Percentiles rank a stretch among this genome's conserved stretches.
Evolutionary conservation across 2,329 filamentous ascomycete genomes (phyloP).

Genomic region (Trichoderma semiorbis): DNA sequence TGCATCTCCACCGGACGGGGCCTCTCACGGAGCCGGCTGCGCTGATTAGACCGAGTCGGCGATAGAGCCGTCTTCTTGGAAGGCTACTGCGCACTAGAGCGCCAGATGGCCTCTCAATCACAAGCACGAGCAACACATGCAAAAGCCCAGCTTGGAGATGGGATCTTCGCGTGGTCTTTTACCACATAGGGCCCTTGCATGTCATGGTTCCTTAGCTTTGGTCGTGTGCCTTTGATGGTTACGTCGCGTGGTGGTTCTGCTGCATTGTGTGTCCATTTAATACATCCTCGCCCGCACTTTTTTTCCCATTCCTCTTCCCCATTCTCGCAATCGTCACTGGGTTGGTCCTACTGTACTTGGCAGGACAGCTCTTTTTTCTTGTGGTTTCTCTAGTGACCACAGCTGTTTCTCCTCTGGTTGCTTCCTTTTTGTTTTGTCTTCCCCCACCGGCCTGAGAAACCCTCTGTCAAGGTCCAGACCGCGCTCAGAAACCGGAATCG

Average conservation of each 20-base stretch:
- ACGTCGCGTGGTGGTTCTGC: neutral
- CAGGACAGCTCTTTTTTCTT: neutral
- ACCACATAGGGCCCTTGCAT: slow-evolving; percentile 12
- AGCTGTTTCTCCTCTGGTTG: neutral
- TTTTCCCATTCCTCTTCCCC: neutral
- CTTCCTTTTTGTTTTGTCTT: neutral
- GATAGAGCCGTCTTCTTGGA: neutral
- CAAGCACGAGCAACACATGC: slow-evolving; percentile 11
- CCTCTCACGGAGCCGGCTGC: neutral
- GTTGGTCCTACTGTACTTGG: neutral
- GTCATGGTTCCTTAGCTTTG: slow-evolving; percentile 14
- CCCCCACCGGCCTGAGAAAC: neutral
- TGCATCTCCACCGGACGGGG: slow-evolving; percentile 7
- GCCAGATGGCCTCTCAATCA: neutral
- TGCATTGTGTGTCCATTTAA: neutral
- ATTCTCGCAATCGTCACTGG: neutral
- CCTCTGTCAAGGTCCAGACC: neutral
- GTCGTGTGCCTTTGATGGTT: slow-evolving; percentile 16
- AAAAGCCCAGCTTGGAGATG: slow-evolving; percentile 6
- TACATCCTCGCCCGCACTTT: slow-evolving; percentile 7
- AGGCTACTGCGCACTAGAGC: neutral
- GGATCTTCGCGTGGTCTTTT: slow-evolving; percentile 18
- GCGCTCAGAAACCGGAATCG: neutral
- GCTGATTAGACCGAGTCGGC: neutral
- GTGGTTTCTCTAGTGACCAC: neutral